Evolutionary conservation across 495 filamentous ascomycete species (phyloP), one percentile per base, ranked within the genome.

Genomic region (Penicillium malachiteum): DNA sequence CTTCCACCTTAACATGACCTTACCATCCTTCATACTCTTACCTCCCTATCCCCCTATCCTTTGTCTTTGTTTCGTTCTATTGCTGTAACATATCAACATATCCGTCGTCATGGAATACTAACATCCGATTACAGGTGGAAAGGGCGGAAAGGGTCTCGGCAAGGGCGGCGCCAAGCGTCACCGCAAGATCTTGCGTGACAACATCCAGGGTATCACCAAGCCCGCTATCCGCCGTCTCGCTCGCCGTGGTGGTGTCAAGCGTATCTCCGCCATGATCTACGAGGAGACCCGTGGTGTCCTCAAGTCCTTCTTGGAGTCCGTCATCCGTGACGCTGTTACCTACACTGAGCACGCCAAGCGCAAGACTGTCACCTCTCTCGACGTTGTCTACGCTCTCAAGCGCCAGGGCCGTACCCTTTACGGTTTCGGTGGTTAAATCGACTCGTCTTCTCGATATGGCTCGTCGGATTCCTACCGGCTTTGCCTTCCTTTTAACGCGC

Each of bases 111-210:
- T 18, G 1, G 17, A 38, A 59, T 70, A 63, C 70, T 69, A 56
- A 59, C 53, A 31, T 34, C 21, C 32, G 13, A 39, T 37, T 54
- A 71, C 66, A 91, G 90, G 91, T 74, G 91, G 91, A 73, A 96
- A 96, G 81, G 92, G 92, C 75, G 92, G 92, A 76, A 87, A 87
- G 69, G 84, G 84, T 67, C 84, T 87, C 72, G 84, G 84, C 68
- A 97, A 97, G 81, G 92, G 92, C 72, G 92, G 96, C 66, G 92
- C 93, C 81, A 97, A 97, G 88, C 92, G 92, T 78, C 91, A 96
- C 77, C 88, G 94, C 68, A 98, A 97, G 88, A 97, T 98, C 81
- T 84, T 98, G 72, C 91, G 93, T 74, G 93, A 97, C 87, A 97
- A 97, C 87, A 96, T 97, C 75, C 93, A 97, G 71, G 85, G 85